Evolutionary conservation across 345 rosid species (phyloP), one percentile per base, ranked within the genome.

Genomic region (Gossypium mustelinum): DNA sequence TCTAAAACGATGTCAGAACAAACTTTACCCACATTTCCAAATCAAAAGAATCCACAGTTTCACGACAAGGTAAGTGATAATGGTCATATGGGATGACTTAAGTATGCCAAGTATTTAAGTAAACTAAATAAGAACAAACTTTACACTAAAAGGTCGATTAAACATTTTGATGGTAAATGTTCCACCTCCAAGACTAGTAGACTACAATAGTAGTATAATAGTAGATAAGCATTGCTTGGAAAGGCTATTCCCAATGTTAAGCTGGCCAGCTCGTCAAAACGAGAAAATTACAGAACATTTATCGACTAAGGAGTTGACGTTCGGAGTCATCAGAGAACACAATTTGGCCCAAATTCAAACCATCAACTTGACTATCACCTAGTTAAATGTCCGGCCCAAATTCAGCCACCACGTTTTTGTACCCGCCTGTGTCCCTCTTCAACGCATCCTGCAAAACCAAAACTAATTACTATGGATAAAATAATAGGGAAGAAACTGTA

Each of bases 231-330:
- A 34, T 34, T 34, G 41, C 41, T 34, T 34, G 1, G 41, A 34
- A 34, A 34, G 41, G 41, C 41, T 34, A 5, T 34, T 34, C 7
- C 41, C 41, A 34, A 34, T 34, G 41, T 34, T 34, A 34, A 34
- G 41, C 7, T 5, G 41, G 41, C 7, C 41, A 34, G 0, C 41
- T 7, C 41, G 41, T 34, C 41, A 34, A 34, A 34, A 34, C 41
- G 59, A 51, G 18, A 5, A 41, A 57, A 3, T 72, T 8, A 9
- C 1, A 20, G n/a, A 48, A 45, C 61, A 1, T 27, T 11, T 84
- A 95, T 97, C 92, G 71, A 83, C 90, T 91, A 63, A 95, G 86
- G 45, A 90, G 85, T 76, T 93, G 91, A 51, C 97, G 97, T 78
- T 91, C 89, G 70, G 80, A 80, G 68, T 90, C 80, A 74, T 91